Base-by-base conservation (phyloP, 306 rosid species). In the Canavalia ensiformis region DNA sequence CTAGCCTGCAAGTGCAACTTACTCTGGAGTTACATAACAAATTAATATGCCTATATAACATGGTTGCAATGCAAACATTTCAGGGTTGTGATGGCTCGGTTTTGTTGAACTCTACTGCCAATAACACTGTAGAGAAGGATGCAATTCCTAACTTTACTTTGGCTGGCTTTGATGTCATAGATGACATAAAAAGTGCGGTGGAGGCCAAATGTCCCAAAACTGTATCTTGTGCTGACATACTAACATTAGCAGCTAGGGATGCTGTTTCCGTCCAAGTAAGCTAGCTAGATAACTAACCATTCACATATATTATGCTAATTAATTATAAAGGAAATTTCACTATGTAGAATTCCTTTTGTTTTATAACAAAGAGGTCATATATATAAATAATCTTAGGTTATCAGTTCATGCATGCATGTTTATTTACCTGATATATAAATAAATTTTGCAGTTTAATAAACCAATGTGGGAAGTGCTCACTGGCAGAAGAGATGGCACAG, bases 11-110 rank as follows among this genome's bases (percentile, higher is more conserved):
- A 18, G 1, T 44, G 46, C 29, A 56, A 75, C 29, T 33, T 75
- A 33, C 57, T 58, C 45, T 12, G 58, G 34, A 45, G 44, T 18
- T 45, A 44, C 13, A n/a, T 29, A 29, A 31, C 4, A 35, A 6
- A 0, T 55, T 18, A 25, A 1, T 2, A 67, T 34, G 35, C 2
- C 1, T 45, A 4, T 9, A 31, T 52, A 57, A 75, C 66, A 74
- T 81, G 57, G 46, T 64, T 78, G 45, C 68, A n/a, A 79, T 35
- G 30, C 31, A 67, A 42, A 65, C 35, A 44, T 84, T 57, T 29
- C 85, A 89, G 92, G 92, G 95, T 25, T 91, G 92, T 74, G 92
- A 89, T 35, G 92, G 52, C n/a, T 91, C 92, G 3, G 72, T 91
- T 42, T 49, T 91, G 79, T 33, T 91, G 84, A 78, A 81, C 77